These are phyloP conservation scores for Acanthamoeba lugdunensis DNA, from an alignment of 208 protist species.

Conservation along the genomic window DNA sequence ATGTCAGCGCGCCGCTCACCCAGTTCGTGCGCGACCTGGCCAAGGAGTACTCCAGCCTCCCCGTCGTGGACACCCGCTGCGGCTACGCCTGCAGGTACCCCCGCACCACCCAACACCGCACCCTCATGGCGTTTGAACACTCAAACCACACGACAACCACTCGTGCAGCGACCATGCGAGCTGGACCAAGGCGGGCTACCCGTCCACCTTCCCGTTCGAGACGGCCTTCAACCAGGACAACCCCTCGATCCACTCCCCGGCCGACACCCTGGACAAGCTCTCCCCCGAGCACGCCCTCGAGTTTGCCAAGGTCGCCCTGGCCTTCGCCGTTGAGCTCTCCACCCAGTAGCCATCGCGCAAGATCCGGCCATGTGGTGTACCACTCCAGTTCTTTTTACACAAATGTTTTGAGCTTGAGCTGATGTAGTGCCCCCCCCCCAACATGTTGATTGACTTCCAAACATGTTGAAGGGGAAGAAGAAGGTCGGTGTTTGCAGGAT, in stretches of 20 bases:
- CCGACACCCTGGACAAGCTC: constrained; percentile 74
- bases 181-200: constrained; percentile 74
- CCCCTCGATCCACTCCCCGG: constrained; percentile 75
- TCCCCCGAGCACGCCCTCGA: constrained; percentile 72
- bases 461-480: too few species aligned
- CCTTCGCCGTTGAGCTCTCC: constrained; percentile 74
- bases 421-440: too few species aligned
- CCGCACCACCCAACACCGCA: neutral
- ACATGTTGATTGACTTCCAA: too few species aligned
- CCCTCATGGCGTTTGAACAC: too few species aligned
- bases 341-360: neutral
- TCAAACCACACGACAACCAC: too few species aligned
- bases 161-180: constrained; percentile 73
- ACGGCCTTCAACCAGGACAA: constrained; percentile 69
- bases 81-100: constrained; percentile 76
- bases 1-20: constrained; percentile 75
- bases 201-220: constrained; percentile 78
- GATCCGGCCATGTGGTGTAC: too few species aligned
- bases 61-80: constrained; percentile 67
- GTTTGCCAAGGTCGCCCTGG: constrained; percentile 77
- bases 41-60: constrained; percentile 47
- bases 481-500: too few species aligned
- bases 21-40: constrained; percentile 66
- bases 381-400: too few species aligned
- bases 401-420: too few species aligned